Percentiles rank a stretch among this genome's conserved stretches.
phyloP scores from a whole-genome alignment of 2,329 filamentous ascomycete genomes.

The Ceratocystis colombiana region DNA sequence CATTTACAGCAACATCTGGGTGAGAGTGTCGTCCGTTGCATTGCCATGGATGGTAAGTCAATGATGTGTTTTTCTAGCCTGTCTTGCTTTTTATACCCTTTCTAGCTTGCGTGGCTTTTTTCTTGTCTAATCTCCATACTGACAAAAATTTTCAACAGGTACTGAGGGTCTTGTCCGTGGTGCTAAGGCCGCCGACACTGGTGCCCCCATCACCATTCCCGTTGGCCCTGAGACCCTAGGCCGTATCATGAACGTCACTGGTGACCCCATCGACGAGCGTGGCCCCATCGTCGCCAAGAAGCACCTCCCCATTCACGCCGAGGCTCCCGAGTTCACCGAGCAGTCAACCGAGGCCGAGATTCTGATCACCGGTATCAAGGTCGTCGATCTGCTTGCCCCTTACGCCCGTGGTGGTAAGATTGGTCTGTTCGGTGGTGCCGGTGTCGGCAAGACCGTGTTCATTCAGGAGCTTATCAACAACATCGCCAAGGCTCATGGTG shows the following conservation, averaged over 20 bases:
- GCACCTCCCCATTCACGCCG: slow-evolving; percentile 82
- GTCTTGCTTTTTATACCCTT: too few species aligned
- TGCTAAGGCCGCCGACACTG: slow-evolving; percentile 73
- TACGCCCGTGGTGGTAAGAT: slow-evolving; percentile 99
- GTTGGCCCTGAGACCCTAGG: slow-evolving; percentile 89
- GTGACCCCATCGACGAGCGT: slow-evolving; percentile 99
- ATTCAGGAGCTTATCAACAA: slow-evolving; percentile 99
- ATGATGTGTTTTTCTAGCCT: slow-evolving; percentile 6
- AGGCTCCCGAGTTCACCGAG: slow-evolving; percentile 83
- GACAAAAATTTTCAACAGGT: slow-evolving; percentile 47
- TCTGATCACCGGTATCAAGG: slow-evolving; percentile 99
- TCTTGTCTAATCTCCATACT: slow-evolving; percentile 1
- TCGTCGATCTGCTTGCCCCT: slow-evolving; percentile 95
- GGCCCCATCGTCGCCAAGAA: slow-evolving; percentile 93
- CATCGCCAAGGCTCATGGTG: slow-evolving; percentile 99
- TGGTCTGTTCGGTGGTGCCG: slow-evolving; percentile 99
- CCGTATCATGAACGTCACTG: slow-evolving; percentile 99
- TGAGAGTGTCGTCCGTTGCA: slow-evolving; percentile 97
- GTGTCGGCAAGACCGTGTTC: slow-evolving; percentile 99
- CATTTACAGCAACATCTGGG: slow-evolving; percentile 87
- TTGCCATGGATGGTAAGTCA: slow-evolving; percentile 97
- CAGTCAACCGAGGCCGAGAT: slow-evolving; percentile 96
- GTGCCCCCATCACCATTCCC: slow-evolving; percentile 89
- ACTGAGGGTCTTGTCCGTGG: slow-evolving; percentile 99
- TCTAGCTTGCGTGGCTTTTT: background rate